Percentiles rank a stretch among this genome's conserved stretches.
Conservation (phyloP, 2,329 filamentous ascomycete species). For the Arachnopeziza araneosa region DNA sequence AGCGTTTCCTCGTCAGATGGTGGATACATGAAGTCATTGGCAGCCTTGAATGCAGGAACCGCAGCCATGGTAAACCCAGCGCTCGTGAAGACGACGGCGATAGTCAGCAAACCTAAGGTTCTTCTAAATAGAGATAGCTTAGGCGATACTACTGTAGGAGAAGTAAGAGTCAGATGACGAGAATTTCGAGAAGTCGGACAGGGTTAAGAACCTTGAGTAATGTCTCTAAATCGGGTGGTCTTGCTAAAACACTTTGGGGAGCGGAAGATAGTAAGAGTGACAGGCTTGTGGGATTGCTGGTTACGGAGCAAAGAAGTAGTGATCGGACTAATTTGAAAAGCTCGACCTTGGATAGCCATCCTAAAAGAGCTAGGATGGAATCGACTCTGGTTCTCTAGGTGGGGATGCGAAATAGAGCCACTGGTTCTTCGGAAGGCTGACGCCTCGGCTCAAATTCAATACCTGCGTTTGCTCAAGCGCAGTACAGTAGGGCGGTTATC, state of each 20-base stretch:
- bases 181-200: neutral
- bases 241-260: conserved; percentile 9
- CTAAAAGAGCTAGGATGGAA: neutral
- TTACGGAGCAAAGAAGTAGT: neutral
- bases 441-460: no score
- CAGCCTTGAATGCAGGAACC: conserved; percentile 44
- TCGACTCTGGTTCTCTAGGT: no score
- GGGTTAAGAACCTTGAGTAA: neutral
- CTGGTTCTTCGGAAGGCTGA: no score
- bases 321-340: neutral
- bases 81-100: conserved; percentile 43
- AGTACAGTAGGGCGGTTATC: no score
- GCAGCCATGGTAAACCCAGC: conserved; percentile 53
- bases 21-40: conserved; percentile 45
- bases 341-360: neutral
- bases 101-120: conserved; percentile 40
- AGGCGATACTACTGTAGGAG: conserved; percentile 9
- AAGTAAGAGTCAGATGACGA: conserved; percentile 1
- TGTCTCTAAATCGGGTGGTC: neutral
- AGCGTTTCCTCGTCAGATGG: conserved; percentile 71
- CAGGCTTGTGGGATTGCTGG: neutral
- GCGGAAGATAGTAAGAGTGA: neutral
- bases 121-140: conserved; percentile 39
- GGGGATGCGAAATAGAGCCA: no score
- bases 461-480: no score